Conservation (phyloP, 768 basidiomycete genomes). For the Russula dissimulans region DNA sequence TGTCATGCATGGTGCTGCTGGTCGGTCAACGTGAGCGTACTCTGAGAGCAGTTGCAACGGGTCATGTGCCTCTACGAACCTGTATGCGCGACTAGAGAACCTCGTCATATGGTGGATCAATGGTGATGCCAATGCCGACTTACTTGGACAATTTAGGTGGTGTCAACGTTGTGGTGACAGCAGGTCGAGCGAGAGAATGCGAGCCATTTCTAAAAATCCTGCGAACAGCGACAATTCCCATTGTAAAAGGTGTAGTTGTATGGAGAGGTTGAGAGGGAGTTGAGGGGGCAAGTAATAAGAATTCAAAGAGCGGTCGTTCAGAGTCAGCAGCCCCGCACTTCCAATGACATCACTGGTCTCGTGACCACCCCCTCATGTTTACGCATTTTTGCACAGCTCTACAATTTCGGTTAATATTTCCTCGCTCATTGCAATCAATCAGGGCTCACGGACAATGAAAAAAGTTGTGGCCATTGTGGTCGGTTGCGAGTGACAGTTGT, state of each 20-base stretch:
- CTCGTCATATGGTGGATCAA: not conserved
- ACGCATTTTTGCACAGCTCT: no score
- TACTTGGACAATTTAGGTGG: constrained; percentile 1
- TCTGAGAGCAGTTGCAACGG: not conserved
- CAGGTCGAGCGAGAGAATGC: constrained; percentile 14
- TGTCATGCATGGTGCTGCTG: constrained; percentile 47
- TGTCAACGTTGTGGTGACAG: not conserved
- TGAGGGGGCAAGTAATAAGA: not conserved
- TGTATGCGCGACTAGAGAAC: constrained; percentile 5
- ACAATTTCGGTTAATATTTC: no score
- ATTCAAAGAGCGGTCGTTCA: no score
- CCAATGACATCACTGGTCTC: constrained; percentile 5
- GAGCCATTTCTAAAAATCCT: constrained; percentile 17
- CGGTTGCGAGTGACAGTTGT: not conserved
- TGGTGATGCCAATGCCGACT: not conserved
- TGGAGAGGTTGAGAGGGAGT: not conserved
- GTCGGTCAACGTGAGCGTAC: not conserved
- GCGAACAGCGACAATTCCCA: constrained; percentile 6
- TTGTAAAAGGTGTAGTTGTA: not conserved
- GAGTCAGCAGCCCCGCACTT: no score
- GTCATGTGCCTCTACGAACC: constrained; percentile 2
- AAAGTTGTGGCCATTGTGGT: no score
- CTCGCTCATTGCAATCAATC: no score
- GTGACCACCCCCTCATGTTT: not conserved
- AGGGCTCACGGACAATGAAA: no score